These are phyloP conservation scores for Solanum boliviense DNA, from an alignment of 257 asterid genomes.

Conservation along the genomic window DNA sequence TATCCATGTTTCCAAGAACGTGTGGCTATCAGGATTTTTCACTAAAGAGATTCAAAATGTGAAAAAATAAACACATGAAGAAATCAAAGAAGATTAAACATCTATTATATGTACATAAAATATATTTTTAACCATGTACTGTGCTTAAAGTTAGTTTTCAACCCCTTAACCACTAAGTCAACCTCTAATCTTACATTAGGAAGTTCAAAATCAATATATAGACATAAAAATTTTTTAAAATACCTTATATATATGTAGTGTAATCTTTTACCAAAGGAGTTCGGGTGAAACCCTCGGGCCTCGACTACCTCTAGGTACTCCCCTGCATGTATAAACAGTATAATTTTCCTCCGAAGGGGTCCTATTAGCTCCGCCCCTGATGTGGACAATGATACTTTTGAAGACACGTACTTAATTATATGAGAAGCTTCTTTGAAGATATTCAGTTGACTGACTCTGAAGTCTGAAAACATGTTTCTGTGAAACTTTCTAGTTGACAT, in stretches of 20 bases:
- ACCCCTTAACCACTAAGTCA: not conserved
- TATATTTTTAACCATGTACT: too few relatives aligned
- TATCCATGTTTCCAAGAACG: not conserved
- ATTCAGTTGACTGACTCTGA: not conserved
- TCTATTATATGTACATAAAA: too few relatives aligned
- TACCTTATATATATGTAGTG: too few relatives aligned
- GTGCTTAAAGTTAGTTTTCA: not conserved
- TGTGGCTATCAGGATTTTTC: not conserved
- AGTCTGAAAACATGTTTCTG: not conserved
- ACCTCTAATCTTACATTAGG: too few relatives aligned
- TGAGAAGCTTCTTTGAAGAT: not conserved
- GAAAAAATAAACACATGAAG: not conserved
- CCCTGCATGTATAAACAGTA: not conserved
- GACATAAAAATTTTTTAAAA: too few relatives aligned
- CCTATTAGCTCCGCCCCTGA: not conserved
- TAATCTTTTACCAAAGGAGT: not conserved
- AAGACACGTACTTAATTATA: not conserved
- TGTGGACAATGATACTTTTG: not conserved
- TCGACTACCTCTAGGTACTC: too few relatives aligned
- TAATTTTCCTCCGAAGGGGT: not conserved
- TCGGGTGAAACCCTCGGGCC: not conserved
- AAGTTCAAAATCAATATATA: not conserved
- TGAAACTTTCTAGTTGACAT: not conserved
- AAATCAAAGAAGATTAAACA: too few relatives aligned
- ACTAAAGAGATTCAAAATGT: too few relatives aligned